Evolutionary conservation across 2,329 filamentous ascomycete genomes (phyloP), one percentile per base, ranked within the genome.

Genomic region (Xylariaceae sp.): DNA sequence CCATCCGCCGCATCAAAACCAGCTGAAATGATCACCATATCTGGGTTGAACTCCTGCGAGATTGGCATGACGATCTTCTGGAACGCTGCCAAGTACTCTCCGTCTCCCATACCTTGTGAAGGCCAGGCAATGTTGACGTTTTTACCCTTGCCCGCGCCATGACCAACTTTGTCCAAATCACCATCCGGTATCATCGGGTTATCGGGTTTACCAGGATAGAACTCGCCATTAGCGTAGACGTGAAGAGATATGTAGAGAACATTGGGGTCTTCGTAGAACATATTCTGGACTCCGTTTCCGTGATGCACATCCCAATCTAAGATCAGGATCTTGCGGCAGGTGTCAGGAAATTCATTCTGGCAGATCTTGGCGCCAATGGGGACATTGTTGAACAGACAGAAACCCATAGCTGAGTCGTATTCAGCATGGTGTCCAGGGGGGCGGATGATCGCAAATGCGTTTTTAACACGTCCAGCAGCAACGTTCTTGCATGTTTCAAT

Each of bases 341-440:
- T 77, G 2, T 93, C 84, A 1, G 89, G 89, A 66, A 89, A 94
- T 61, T 92, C 86, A 56, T 82, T 78, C 72, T 96, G 92, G 71
- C 92, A 97, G 10, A 92, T 89, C 61, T 85, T 88, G n/a, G 92
- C 88, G 1, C 92, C 93, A 60, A 99, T 89, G 17, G 90, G 92
- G 2, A 97, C 94, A 70, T 99, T 99, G 77, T 99, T 97, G 77
- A 97, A 97, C 60, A 97, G 84, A 73, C 94, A 99, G 71, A 99
- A 99, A 0, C 94, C 94, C 82, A 96, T 94, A 0, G 93, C 84
- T 42, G 86, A 80, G 68, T 94, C 83, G 59, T 85, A 87, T 72
- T 99, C 94, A 0, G 94, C 94, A 73, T 99, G 94, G 70, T 99
- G 94, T 0, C 94, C 94, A 0, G 94, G 94, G 1, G 94, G 94